Evolutionary conservation across 768 basidiomycete species (phyloP).

Genomic region (Tephrocybe sp.): DNA sequence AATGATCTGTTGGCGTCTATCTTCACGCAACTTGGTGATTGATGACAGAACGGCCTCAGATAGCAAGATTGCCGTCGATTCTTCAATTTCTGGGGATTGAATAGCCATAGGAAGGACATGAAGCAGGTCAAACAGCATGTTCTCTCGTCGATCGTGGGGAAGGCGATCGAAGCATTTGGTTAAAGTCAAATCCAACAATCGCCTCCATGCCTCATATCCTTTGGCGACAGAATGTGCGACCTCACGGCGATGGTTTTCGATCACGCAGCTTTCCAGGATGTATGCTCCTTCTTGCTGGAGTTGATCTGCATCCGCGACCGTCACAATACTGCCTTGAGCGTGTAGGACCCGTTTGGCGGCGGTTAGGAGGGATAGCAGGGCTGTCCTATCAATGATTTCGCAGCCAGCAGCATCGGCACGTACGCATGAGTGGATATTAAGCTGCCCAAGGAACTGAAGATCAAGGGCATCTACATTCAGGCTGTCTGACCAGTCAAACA

Average conservation of each 20-base stretch:
- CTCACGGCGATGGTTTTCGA: slow-evolving; percentile 87
- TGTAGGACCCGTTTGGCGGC: slow-evolving; percentile 62
- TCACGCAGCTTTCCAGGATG: slow-evolving; percentile 78
- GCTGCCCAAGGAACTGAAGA: slow-evolving; percentile 60
- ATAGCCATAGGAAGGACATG: slow-evolving; percentile 76
- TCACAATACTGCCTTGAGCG: slow-evolving; percentile 64
- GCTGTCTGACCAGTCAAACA: slow-evolving; percentile 87
- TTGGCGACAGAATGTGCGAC: slow-evolving; percentile 68
- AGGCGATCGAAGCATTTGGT: slow-evolving; percentile 85
- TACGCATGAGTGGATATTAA: slow-evolving; percentile 72
- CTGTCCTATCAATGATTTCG: slow-evolving; percentile 76
- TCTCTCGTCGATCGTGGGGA: slow-evolving; percentile 80
- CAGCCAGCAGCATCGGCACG: slow-evolving; percentile 72
- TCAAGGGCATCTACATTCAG: slow-evolving; percentile 56
- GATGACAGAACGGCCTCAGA: slow-evolving; percentile 81
- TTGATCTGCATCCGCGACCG: slow-evolving; percentile 61
- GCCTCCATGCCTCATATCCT: slow-evolving; percentile 84
- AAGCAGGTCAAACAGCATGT: slow-evolving; percentile 87
- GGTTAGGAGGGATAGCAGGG: slow-evolving; percentile 69
- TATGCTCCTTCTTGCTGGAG: slow-evolving; percentile 70
- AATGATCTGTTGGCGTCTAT: slow-evolving; percentile 67
- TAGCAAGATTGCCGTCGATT: slow-evolving; percentile 76
- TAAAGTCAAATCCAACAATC: slow-evolving; percentile 80
- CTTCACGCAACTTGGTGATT: slow-evolving; percentile 88
- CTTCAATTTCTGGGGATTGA: slow-evolving; percentile 61